These are phyloP conservation scores for Cyclospora cayetanensis DNA, from an alignment of 169 alveolate genomes.

Conservation along the genomic window DNA sequence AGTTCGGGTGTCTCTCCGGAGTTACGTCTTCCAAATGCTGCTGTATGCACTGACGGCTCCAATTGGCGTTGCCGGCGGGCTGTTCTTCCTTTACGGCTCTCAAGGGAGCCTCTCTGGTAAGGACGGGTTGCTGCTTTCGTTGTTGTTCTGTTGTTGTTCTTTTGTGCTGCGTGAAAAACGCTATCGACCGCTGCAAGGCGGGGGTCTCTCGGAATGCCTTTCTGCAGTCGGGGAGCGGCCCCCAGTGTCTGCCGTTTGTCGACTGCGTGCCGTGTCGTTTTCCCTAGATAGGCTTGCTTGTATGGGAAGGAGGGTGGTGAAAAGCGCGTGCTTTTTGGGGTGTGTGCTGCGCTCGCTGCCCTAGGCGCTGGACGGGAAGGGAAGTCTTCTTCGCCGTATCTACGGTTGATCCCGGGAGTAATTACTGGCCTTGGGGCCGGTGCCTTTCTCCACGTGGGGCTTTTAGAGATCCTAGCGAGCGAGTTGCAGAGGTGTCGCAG, in stretches of 20 bases:
- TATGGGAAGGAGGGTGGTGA: not conserved
- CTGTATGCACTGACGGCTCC: constrained; percentile 54
- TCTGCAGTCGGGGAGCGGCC: not conserved
- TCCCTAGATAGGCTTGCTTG: not conserved
- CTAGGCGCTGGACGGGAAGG: not conserved
- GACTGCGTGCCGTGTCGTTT: not conserved
- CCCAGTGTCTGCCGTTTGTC: not conserved
- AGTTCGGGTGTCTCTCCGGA: not conserved
- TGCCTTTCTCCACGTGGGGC: constrained; percentile 61
- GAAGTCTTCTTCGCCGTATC: not conserved
- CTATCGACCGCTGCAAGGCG: not conserved
- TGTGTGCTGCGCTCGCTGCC: not conserved
- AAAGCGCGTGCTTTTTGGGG: not conserved
- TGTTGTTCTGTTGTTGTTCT: not conserved
- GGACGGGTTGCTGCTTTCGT: not conserved
- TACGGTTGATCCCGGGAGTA: constrained; percentile 14
- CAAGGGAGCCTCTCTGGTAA: not conserved
- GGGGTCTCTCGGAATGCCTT: not conserved
- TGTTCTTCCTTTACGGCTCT: not conserved
- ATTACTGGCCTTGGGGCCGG: constrained; percentile 64
- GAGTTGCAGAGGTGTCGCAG: constrained; percentile 51
- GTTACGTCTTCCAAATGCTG: constrained; percentile 56
- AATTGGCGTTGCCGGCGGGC: constrained; percentile 33
- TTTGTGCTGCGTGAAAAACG: not conserved
- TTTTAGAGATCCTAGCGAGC: constrained; percentile 45